phyloP scores from a whole-genome alignment of 495 filamentous ascomycete genomes.

The Neurospora terricola region DNA sequence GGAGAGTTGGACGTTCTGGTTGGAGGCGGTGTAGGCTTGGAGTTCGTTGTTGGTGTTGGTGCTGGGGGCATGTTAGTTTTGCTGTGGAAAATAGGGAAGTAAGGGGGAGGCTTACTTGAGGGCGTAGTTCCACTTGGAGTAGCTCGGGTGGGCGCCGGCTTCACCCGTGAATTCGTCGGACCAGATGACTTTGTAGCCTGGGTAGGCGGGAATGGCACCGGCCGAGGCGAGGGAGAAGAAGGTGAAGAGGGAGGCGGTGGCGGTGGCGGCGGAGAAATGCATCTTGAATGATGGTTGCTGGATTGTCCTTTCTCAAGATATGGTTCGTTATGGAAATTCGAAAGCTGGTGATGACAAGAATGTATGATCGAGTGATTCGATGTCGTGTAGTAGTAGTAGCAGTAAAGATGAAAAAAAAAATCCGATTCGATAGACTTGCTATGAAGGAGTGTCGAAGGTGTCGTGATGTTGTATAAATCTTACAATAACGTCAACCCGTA shows the following conservation, averaged over 20 bases:
- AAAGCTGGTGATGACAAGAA: not conserved
- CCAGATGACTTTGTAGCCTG: conserved; percentile 20
- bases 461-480: not conserved
- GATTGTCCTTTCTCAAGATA: not conserved
- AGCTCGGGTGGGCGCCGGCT: conserved; percentile 13
- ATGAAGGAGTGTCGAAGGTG: not conserved
- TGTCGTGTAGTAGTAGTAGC: not conserved
- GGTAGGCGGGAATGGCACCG: conserved; percentile 9
- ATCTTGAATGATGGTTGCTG: not conserved
- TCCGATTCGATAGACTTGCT: not conserved
- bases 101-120: conserved; percentile 13
- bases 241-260: conserved; percentile 8
- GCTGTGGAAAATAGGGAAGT: not conserved
- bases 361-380: not conserved
- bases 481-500: not conserved
- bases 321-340: not conserved
- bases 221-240: conserved; percentile 17
- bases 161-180: conserved; percentile 16
- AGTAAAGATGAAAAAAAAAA: not conserved
- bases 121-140: conserved; percentile 28
- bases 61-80: conserved; percentile 5
- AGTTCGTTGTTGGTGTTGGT: conserved; percentile 36
- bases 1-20: conserved; percentile 35
- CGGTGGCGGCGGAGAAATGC: not conserved
- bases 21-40: conserved; percentile 31